Evolutionary conservation across 202 grass and related monocot genomes (phyloP), one percentile per base, ranked within the genome.

Genomic region (Schoenoplectus triqueter): DNA sequence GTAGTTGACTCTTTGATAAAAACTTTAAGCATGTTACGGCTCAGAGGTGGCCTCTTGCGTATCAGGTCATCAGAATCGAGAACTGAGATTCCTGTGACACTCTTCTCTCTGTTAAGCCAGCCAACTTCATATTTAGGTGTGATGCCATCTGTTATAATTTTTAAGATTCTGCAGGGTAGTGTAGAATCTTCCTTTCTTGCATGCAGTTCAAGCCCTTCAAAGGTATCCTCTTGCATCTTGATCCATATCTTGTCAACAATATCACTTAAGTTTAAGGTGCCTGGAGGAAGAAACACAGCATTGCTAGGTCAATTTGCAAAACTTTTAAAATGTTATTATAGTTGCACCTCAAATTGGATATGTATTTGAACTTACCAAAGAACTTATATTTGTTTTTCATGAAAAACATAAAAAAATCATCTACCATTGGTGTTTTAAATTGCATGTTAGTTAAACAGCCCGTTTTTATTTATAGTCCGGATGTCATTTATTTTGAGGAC

Each of bases 121-220:
- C 91, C 91, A 57, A 98, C 89, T 84, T 90, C 81, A 13, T 87
- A 98, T 56, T 66, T 88, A 10, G 69, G 80, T 85, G 77, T 86
- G 19, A 84, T 54, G 42, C 78, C 84, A 86, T 90, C 85, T 48
- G 78, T 59, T 85, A 90, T 80, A 84, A 90, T 69, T 66, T 95
- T 92, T 77, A 98, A 68, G 78, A 98, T 92, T 89, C 91, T 98
- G 85, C 92, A 98, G 72, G 89, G 78, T 81, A 56, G 61, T 42
- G 87, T 73, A 54, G 85, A 92, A 76, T 88, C 85, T 76, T 93
- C 88, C 72, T 90, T 92, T 89, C 73, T 93, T 59, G 86, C 85
- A 86, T 92, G 88, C 66, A 93, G 84, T 89, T 98, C 85, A 89
- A 90, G 80, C 66, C 95, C 92, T 93, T 98, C 92, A 92, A 85